Percentiles rank a stretch among this genome's conserved stretches.
These are phyloP conservation scores for Xerocomus minutiporus DNA, from an alignment of 1,284 basidiomycete genomes.

Conservation along the genomic window DNA sequence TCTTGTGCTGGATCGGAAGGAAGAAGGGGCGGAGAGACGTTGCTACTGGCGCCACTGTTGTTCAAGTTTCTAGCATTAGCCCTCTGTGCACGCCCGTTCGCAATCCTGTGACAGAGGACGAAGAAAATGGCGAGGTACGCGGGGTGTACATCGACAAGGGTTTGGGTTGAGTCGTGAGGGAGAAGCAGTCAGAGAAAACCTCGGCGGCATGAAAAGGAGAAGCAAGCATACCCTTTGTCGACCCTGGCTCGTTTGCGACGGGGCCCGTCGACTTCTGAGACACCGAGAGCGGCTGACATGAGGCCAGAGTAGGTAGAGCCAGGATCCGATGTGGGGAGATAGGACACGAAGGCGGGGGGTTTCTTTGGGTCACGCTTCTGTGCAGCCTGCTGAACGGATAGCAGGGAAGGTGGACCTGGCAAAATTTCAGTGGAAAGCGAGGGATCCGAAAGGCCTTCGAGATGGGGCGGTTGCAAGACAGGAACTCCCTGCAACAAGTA, in stretches of 20 bases:
- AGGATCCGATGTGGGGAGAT: slow-evolving; percentile 74
- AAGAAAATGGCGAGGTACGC: slow-evolving; percentile 12
- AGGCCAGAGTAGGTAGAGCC: slow-evolving; percentile 76
- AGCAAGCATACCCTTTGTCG: slow-evolving; percentile 62
- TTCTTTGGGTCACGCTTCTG: slow-evolving; percentile 75
- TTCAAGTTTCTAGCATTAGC: slow-evolving; percentile 67
- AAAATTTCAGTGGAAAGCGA: slow-evolving; percentile 78
- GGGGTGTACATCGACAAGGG: slow-evolving; percentile 24
- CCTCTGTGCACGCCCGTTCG: slow-evolving; percentile 66
- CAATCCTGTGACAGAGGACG: slow-evolving; percentile 37
- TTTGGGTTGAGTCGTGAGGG: slow-evolving; percentile 16
- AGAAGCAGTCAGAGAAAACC: slow-evolving; percentile 18
- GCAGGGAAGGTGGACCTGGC: slow-evolving; percentile 71
- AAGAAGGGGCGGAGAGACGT: slow-evolving; percentile 31
- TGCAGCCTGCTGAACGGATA: slow-evolving; percentile 58
- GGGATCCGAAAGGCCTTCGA: slow-evolving; percentile 63
- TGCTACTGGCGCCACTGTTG: slow-evolving; percentile 31
- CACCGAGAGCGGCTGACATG: slow-evolving; percentile 56
- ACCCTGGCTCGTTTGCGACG: slow-evolving; percentile 66
- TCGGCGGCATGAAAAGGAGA: slow-evolving; percentile 17
- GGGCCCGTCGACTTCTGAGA: slow-evolving; percentile 56
- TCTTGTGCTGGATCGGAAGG: slow-evolving; percentile 37
- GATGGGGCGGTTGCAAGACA: slow-evolving; percentile 67
- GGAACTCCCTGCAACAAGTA: slow-evolving; percentile 65
- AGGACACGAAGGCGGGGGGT: slow-evolving; percentile 58